A percentile compares a stretch with the other conserved stretches of the same genome.
Evolutionary conservation across 2,329 filamentous ascomycete genomes (phyloP).

Genomic region (Cucurbitaria berberidis): DNA sequence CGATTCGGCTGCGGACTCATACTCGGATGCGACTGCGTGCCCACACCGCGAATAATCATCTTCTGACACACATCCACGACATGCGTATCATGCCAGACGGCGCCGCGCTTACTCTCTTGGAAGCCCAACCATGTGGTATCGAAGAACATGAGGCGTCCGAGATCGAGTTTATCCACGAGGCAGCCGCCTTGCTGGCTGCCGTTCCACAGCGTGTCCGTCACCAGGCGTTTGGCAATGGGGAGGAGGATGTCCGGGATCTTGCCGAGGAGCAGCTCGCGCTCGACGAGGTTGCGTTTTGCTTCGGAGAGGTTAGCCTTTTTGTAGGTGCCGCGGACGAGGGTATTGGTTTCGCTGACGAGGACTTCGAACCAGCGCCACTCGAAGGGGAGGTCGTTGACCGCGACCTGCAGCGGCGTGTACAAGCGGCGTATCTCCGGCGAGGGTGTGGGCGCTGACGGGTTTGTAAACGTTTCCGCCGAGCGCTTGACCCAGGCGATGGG

Average conservation of each 20-base stretch:
- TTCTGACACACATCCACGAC: slow-evolving; percentile 65
- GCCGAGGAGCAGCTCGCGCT: slow-evolving; percentile 61
- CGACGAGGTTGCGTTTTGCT: slow-evolving; percentile 54
- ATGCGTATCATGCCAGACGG: slow-evolving; percentile 66
- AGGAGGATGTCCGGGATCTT: slow-evolving; percentile 59
- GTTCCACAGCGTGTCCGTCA: slow-evolving; percentile 49
- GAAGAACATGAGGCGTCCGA: slow-evolving; percentile 72
- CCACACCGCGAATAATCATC: slow-evolving; percentile 47
- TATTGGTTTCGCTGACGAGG: slow-evolving; percentile 65
- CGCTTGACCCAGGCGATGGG: slow-evolving; percentile 42
- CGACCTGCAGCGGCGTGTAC: slow-evolving; percentile 48
- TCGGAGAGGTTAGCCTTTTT: slow-evolving; percentile 53
- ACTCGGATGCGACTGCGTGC: slow-evolving; percentile 32
- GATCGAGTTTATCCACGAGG: slow-evolving; percentile 67
- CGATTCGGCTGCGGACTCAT: slow-evolving; percentile 8
- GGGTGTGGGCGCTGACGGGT: slow-evolving; percentile 48
- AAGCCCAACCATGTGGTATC: slow-evolving; percentile 74
- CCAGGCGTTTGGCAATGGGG: slow-evolving; percentile 55
- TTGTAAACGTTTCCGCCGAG: slow-evolving; percentile 34
- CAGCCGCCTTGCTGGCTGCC: slow-evolving; percentile 47
- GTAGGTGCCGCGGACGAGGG: slow-evolving; percentile 67
- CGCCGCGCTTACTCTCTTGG: slow-evolving; percentile 62
- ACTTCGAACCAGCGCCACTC: slow-evolving; percentile 55
- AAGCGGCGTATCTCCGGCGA: slow-evolving; percentile 53
- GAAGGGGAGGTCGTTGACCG: slow-evolving; percentile 50